Evolutionary conservation across 192 early-diverging fungal genomes (phyloP).

Genomic region (Dissophora ornata): DNA sequence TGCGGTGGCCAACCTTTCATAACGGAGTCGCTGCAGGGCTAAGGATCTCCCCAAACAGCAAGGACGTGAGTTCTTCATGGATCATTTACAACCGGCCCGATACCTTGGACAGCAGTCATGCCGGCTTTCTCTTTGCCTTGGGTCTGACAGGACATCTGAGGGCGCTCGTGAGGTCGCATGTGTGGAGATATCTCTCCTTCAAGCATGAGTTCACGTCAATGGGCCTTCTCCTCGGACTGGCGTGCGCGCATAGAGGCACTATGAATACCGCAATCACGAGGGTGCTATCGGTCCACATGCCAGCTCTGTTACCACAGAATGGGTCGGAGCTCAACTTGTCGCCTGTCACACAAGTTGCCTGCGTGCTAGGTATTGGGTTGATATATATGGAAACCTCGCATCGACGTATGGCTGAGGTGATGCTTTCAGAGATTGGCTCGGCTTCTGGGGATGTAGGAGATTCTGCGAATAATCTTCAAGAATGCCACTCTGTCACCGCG

Average conservation of each 20-base stretch:
- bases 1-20: conserved; percentile 90
- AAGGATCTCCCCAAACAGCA: conserved; percentile 66
- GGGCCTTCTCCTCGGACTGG: conserved; percentile 81
- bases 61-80: conserved; percentile 78
- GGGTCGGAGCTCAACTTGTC: conserved; percentile 73
- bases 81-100: conserved; percentile 78
- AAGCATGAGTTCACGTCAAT: conserved; percentile 76
- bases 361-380: conserved; percentile 82
- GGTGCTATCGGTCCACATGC: conserved; percentile 82
- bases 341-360: conserved; percentile 70
- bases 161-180: conserved; percentile 71
- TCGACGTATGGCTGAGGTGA: conserved; percentile 76
- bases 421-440: conserved; percentile 75
- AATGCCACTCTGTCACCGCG: conserved; percentile 78
- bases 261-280: conserved; percentile 71
- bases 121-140: conserved; percentile 83
- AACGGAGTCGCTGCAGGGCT: conserved; percentile 86
- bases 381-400: conserved; percentile 75
- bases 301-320: conserved; percentile 69
- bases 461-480: conserved; percentile 52
- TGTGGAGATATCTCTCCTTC: conserved; percentile 69
- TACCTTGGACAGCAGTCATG: conserved; percentile 70
- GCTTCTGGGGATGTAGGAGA: conserved; percentile 25
- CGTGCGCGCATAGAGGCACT: conserved; percentile 75
- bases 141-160: conserved; percentile 83